These are phyloP conservation scores for Persicaria tinctoria DNA, from an alignment of 148 eudicot species.

Conservation along the genomic window DNA sequence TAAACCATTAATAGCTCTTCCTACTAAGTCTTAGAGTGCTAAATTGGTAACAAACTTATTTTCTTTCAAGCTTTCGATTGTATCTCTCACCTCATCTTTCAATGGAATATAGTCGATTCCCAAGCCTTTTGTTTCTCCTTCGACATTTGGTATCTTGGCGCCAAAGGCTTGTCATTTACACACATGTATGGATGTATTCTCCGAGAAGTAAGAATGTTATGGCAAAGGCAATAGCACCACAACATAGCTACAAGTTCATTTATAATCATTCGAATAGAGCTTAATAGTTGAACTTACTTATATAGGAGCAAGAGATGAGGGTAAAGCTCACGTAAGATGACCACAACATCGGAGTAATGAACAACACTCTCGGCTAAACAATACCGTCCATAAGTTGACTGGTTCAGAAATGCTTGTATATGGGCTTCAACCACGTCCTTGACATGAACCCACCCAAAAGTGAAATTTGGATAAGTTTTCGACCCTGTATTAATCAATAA, in stretches of 20 bases:
- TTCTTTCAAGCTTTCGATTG: constrained; percentile 23
- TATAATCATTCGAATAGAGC: too few species aligned
- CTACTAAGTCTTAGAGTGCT: too few species aligned
- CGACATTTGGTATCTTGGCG: not conserved
- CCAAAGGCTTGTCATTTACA: constrained; percentile 13
- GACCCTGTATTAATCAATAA: constrained; percentile 28
- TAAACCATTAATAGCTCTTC: too few species aligned
- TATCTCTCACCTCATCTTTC: constrained; percentile 16
- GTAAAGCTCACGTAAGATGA: too few species aligned
- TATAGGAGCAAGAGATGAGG: too few species aligned
- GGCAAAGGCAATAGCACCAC: too few species aligned
- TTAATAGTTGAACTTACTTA: too few species aligned
- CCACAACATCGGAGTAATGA: not conserved
- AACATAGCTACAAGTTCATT: too few species aligned
- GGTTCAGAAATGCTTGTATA: constrained; percentile 40
- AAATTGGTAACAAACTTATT: constrained; percentile 3
- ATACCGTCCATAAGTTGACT: constrained; percentile 49
- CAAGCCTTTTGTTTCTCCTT: constrained; percentile 16
- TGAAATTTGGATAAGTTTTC: constrained; percentile 12
- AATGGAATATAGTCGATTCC: constrained; percentile 9
- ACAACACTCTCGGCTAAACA: constrained; percentile 27
- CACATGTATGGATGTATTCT: too few species aligned
- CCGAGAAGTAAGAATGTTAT: too few species aligned
- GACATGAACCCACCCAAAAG: not conserved
- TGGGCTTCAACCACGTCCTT: constrained; percentile 44